These are phyloP conservation scores for Cryphonectria naterciae DNA, from an alignment of 2,329 filamentous ascomycete genomes.

Conservation along the genomic window DNA sequence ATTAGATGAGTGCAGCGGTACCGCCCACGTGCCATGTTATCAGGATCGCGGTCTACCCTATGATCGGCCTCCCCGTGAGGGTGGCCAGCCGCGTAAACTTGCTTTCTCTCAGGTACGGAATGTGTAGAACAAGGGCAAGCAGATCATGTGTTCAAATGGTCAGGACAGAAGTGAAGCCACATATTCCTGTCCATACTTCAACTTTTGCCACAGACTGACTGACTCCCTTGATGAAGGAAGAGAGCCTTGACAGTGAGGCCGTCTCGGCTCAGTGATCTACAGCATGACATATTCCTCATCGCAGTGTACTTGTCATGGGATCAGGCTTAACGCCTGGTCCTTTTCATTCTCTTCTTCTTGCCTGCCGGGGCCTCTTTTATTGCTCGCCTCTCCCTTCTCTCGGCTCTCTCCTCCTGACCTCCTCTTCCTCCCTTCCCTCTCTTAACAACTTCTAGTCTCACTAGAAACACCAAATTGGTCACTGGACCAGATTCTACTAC, in stretches of 20 bases:
- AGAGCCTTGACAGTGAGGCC: not conserved
- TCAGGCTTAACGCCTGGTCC: not conserved
- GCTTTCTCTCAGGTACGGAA: not conserved
- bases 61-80: not conserved
- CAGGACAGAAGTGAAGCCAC: not conserved
- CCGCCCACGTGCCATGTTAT: not conserved
- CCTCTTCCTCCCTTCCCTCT: too few species aligned
- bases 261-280: not conserved
- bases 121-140: not conserved
- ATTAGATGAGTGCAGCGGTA: not conserved
- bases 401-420: too few species aligned
- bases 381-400: too few species aligned
- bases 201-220: not conserved
- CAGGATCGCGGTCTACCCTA: not conserved
- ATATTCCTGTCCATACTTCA: not conserved
- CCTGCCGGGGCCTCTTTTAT: not conserved
- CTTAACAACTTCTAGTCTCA: not conserved
- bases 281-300: not conserved
- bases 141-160: not conserved
- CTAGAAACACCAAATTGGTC: not conserved
- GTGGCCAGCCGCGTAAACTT: not conserved
- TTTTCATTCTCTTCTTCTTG: not conserved
- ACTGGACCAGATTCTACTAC: not conserved
- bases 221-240: not conserved
- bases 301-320: not conserved